These are phyloP conservation scores for Coprinopsis sp. DNA, from an alignment of 768 basidiomycete species.

Conservation along the genomic window DNA sequence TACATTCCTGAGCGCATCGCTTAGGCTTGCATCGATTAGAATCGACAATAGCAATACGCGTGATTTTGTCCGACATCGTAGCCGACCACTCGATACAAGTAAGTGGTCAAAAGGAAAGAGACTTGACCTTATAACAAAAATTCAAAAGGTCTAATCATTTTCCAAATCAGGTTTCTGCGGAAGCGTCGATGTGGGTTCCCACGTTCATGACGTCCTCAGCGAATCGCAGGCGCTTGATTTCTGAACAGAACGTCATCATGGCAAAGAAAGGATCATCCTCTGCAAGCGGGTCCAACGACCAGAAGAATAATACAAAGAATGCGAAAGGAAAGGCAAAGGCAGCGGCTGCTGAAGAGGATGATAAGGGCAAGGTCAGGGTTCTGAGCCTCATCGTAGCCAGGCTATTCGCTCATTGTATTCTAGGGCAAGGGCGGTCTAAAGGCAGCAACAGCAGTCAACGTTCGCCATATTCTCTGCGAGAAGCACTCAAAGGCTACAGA, in stretches of 20 bases:
- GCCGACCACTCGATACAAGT: conserved; percentile 5
- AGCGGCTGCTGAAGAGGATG: conserved; percentile 27
- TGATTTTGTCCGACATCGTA: conserved; percentile 89
- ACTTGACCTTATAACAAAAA: conserved; percentile 11
- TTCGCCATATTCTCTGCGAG: conserved; percentile 85
- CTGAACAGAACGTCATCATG: conserved; percentile 27
- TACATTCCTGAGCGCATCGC: conserved; percentile 95
- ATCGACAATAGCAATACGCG: conserved; percentile 95
- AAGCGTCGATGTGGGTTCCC: neutral
- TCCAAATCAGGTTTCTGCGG: conserved; percentile 5
- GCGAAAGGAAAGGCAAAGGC: conserved; percentile 34
- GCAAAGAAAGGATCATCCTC: conserved; percentile 26
- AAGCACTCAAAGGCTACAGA: conserved; percentile 79
- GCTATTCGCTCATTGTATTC: conserved; percentile 1
- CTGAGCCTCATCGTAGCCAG: neutral
- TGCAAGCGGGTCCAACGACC: conserved; percentile 26
- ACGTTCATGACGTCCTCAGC: too few species aligned
- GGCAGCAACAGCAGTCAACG: conserved; percentile 77
- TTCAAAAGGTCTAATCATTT: conserved; percentile 11
- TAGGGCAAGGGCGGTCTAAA: conserved; percentile 62
- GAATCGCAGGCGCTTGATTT: too few species aligned
- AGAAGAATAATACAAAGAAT: conserved; percentile 29
- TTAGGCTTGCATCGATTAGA: conserved; percentile 94
- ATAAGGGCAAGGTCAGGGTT: conserved; percentile 31
- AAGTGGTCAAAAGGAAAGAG: conserved; percentile 12